Evolutionary conservation across 2,329 filamentous ascomycete genomes (phyloP), one percentile per base, ranked within the genome.

Genomic region (Sordariomycetes sp.): DNA sequence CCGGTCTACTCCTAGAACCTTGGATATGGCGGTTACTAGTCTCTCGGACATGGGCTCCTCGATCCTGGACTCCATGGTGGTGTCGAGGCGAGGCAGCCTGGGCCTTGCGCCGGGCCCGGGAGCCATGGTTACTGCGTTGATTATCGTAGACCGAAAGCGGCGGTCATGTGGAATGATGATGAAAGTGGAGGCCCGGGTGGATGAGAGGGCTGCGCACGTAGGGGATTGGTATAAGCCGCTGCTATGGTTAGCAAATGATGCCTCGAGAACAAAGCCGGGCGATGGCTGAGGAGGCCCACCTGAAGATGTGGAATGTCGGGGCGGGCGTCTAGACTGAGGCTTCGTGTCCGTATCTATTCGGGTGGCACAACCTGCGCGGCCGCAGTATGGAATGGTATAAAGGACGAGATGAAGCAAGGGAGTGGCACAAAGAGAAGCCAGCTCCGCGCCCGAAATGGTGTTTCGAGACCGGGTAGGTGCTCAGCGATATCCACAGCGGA

Each of bases 1-100:
- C 7, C 61, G 59, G 1, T 69, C 64, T 3, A 74, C 65, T 18
- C 67, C 65, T 11, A 78, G 67, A 1, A 74, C 69, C 28, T 71
- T 65, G 2, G 74, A 67, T 43, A 75, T 65, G 24, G 67, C 70
- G 20, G 64, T 61, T 34, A 69, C 64, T 20, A 75, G 65, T 14
- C 67, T 64, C n/a, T 71, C 67, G 46, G 69, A 63, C 24, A 64
- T 53, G 7, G 66, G 59, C 6, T 64, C 60, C n/a, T 60, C 55
- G 32, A 55, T 40, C 10, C 56, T 43, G 43, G 60, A 51, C n/a
- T 59, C 59, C 54, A 62, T 50, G 40, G 58, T 59, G 32, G 66
- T 66, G 55, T 65, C 61, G 28, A 67, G 64, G 59, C 61, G 62
- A 28, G 66, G 62, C 1, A 66, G 63, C 34, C 34, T 60, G 37